Base-by-base conservation (phyloP, 768 basidiomycete genomes). In the Ephemerocybe angulata region DNA sequence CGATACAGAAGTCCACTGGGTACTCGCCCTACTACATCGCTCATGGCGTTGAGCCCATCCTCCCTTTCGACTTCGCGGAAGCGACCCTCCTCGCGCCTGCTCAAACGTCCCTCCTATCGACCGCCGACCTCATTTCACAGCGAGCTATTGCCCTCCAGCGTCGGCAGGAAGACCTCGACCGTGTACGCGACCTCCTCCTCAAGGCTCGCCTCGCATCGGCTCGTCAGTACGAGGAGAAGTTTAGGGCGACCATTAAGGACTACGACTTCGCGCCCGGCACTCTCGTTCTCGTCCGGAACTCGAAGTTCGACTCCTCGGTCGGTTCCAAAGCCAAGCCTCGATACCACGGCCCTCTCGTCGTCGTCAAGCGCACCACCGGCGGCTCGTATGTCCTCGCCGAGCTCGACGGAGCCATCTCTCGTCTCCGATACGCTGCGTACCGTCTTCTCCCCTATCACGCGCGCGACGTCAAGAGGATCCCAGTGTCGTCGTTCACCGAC, bases 11-110 rank as follows among this genome's bases (percentile, higher is more conserved):
- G 30, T 43, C 61, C 0, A 67, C 61, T 0, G 74, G 75, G 1
- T 68, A 65, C 60, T 72, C 69, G 7, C 73, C 72, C 0, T 74
- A 65, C 52, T 72, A 65, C 41, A 56, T 70, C 37, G 69, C 66
- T 0, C 65, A 69, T 28, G 70, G 74, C 0, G 58, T 68, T 1
- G 64, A 75, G 29, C 72, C 75, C 0, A 13, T 73, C 4, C 54
- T 71, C 8, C 71, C 71, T 1, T 65, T 70, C 27, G 67, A 69
- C 46, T 52, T 69, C 11, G 15, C 57, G 6, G 60, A 69, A 50
- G 57, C 59, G 1, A 64, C 58, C 24, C 59, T 54, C 40, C 53
- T 64, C 2, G 28, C 53, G 28, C 21, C 56, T 43, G 10, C 47
- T 3, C 42, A 48, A 30, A 13, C 25, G 6, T 27, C 42, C 11